These are phyloP conservation scores for Talaromyces sp. DNA, from an alignment of 2,329 filamentous ascomycete species.

Conservation along the genomic window DNA sequence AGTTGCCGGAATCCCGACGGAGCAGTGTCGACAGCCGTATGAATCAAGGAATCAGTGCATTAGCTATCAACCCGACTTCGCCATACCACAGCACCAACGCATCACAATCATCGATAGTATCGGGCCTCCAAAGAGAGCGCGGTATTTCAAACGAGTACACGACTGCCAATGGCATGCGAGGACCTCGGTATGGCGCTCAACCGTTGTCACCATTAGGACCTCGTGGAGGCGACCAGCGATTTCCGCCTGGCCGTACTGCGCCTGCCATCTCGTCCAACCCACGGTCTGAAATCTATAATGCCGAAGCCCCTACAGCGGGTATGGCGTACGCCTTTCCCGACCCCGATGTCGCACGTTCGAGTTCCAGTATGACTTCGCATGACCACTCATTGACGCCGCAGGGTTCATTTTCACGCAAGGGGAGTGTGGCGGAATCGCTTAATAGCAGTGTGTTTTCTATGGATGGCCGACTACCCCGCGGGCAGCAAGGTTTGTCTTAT, in stretches of 20 bases:
- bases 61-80: conserved; percentile 46
- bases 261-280: conserved; percentile 50
- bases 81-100: conserved; percentile 48
- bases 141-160: conserved; percentile 40
- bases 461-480: conserved; percentile 44
- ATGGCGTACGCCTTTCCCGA: conserved; percentile 52
- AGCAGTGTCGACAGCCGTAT: conserved; percentile 50
- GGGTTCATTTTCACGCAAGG: conserved; percentile 41
- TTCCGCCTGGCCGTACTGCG: conserved; percentile 46
- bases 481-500: conserved; percentile 44
- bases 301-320: conserved; percentile 48
- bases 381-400: conserved; percentile 30
- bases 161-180: conserved; percentile 35
- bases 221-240: conserved; percentile 40
- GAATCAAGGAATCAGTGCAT: conserved; percentile 48
- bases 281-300: conserved; percentile 49
- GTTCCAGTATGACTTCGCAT: conserved; percentile 34
- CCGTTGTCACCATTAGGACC: conserved; percentile 42
- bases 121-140: conserved; percentile 41
- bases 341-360: conserved; percentile 42
- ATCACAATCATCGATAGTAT: conserved; percentile 46
- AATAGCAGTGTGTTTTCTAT: conserved; percentile 50
- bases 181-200: conserved; percentile 40
- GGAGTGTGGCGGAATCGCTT: conserved; percentile 47
- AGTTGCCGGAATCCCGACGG: conserved; percentile 46